phyloP scores from a whole-genome alignment of 129 eudicot species.

The Deinandra increscens region DNA sequence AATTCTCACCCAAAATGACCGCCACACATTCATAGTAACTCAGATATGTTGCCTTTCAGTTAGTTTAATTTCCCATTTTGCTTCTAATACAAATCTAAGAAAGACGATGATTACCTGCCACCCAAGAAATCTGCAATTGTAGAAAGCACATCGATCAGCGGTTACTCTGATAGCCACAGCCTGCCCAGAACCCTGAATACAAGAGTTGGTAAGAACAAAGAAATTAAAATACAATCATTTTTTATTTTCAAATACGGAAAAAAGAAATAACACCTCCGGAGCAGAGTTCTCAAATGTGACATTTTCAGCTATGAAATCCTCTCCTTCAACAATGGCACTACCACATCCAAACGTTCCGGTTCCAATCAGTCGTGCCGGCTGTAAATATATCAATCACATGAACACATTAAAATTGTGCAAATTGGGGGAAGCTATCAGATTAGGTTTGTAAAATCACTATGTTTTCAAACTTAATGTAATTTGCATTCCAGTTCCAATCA shows the following conservation, averaged over 20 bases:
- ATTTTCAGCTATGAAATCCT: constrained; percentile 92
- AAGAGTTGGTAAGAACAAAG: constrained; percentile 11
- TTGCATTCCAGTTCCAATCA: constrained; percentile 1
- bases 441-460: background rate
- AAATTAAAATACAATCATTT: background rate
- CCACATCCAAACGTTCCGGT: constrained; percentile 96
- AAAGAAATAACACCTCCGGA: constrained; percentile 50
- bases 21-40: background rate
- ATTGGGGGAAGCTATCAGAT: background rate
- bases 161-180: constrained; percentile 92
- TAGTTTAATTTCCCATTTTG: background rate
- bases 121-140: constrained; percentile 89
- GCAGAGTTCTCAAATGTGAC: constrained; percentile 83
- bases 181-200: constrained; percentile 77
- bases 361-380: constrained; percentile 72
- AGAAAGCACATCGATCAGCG: constrained; percentile 87
- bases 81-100: background rate
- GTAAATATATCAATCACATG: constrained; percentile 12
- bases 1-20: background rate
- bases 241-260: constrained; percentile 3
- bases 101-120: constrained; percentile 60
- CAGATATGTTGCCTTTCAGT: background rate
- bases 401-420: constrained; percentile 18
- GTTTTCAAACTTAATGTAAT: background rate
- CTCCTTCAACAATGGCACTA: constrained; percentile 79